Evolutionary conservation across 108 stramenopile genomes (phyloP).

Genomic region (Pseudonitzschia delicatissima): DNA sequence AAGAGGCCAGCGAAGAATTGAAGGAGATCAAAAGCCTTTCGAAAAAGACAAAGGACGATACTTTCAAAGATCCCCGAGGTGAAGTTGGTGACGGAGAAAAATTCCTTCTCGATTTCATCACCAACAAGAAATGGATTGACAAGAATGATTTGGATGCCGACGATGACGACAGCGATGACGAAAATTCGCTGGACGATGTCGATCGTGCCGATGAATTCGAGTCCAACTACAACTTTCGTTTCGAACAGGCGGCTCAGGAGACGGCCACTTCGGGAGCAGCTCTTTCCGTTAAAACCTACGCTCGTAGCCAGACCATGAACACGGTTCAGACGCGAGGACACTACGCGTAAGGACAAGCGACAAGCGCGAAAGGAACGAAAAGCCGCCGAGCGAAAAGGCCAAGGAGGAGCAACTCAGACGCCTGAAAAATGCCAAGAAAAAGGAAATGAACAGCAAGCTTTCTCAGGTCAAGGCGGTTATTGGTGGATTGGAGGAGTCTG

Average conservation of each 20-base stretch:
- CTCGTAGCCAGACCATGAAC: slow-evolving; percentile 64
- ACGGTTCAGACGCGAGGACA: slow-evolving; percentile 91
- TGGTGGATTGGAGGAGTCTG: slow-evolving; percentile 43
- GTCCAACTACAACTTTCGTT: slow-evolving; percentile 98
- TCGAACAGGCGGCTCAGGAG: slow-evolving; percentile 88
- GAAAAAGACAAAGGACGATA: slow-evolving; percentile 13
- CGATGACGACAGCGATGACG: slow-evolving; percentile 53
- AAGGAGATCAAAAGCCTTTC: slow-evolving; percentile 55
- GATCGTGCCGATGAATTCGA: slow-evolving; percentile 96
- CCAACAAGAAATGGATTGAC: slow-evolving; percentile 81
- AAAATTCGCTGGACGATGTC: slow-evolving; percentile 81
- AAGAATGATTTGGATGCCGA: slow-evolving; percentile 28
- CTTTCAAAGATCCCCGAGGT: slow-evolving; percentile 73
- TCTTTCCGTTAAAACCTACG: slow-evolving; percentile 74
- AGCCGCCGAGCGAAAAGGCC: slow-evolving; percentile 86
- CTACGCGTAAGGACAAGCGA: slow-evolving; percentile 86
- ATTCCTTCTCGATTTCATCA: slow-evolving; percentile 80
- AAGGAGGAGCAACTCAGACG: slow-evolving; percentile 94
- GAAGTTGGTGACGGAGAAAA: slow-evolving; percentile 88
- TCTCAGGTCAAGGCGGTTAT: slow-evolving; percentile 78
- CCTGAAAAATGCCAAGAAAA: slow-evolving; percentile 93
- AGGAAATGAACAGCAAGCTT: slow-evolving; percentile 84
- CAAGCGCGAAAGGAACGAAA: slow-evolving; percentile 88
- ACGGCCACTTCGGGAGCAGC: slow-evolving; percentile 51
- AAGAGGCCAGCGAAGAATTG: slow-evolving; percentile 53